Conservation (phyloP, 345 rosid genomes). For the Kandelia obovata region DNA sequence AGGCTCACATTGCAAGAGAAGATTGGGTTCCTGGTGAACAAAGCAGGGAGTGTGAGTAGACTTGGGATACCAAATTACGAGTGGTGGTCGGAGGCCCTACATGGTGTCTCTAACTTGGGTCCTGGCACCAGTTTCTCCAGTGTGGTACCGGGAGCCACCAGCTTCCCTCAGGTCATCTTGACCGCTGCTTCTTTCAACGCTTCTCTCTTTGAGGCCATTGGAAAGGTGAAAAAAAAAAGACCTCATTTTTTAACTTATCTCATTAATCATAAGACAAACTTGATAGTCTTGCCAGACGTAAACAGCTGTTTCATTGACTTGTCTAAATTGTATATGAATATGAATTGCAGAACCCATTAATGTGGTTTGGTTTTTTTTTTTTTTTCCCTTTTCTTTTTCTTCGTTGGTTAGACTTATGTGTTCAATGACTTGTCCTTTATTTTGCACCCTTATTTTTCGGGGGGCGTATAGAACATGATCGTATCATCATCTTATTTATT, state of each 20-base stretch:
- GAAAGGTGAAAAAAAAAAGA: slow-evolving; percentile 47
- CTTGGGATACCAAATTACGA: slow-evolving; percentile 81
- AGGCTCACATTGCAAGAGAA: slow-evolving; percentile 83
- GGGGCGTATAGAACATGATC: too few species aligned
- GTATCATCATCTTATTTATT: too few species aligned
- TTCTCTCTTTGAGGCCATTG: slow-evolving; percentile 76
- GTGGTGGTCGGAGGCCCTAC: slow-evolving; percentile 99
- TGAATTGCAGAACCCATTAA: too few species aligned
- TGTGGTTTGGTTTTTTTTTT: too few species aligned
- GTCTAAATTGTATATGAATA: too few species aligned
- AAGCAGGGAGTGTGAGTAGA: slow-evolving; percentile 52
- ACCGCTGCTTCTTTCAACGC: slow-evolving; percentile 90
- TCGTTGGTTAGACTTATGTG: too few species aligned
- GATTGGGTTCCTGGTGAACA: slow-evolving; percentile 46
- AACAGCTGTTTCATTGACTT: too few species aligned
- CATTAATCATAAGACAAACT: neutral
- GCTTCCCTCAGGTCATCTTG: slow-evolving; percentile 90
- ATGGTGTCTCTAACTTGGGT: slow-evolving; percentile 85
- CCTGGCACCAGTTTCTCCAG: slow-evolving; percentile 62
- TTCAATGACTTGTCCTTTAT: too few species aligned
- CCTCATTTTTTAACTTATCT: neutral
- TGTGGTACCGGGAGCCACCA: slow-evolving; percentile 81
- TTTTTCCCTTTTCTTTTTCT: too few species aligned
- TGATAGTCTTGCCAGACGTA: neutral
- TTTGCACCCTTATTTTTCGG: too few species aligned